Conservation (phyloP, 2,329 filamentous ascomycete genomes). For the Penicillium sumatraense region DNA sequence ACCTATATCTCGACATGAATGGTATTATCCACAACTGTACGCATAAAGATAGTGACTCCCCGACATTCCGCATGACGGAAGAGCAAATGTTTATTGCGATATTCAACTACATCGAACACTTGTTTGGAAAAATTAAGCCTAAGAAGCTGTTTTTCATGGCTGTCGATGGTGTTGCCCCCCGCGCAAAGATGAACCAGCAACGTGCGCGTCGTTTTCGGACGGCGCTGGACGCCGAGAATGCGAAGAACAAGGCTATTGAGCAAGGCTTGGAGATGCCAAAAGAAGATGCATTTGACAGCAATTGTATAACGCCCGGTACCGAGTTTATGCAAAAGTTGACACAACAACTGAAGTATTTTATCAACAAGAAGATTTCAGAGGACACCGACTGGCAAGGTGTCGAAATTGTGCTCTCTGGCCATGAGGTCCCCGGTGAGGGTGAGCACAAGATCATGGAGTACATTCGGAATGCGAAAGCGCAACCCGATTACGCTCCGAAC, state of each 20-base stretch:
- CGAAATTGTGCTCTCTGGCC: conserved; percentile 93
- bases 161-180: conserved; percentile 94
- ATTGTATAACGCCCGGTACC: conserved; percentile 95
- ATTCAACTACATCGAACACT: conserved; percentile 99
- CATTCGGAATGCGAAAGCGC: conserved; percentile 94
- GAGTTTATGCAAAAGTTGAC: conserved; percentile 98
- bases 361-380: conserved; percentile 98
- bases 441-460: conserved; percentile 99
- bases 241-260: conserved; percentile 86
- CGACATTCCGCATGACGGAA: conserved; percentile 89
- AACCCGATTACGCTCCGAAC: conserved; percentile 89
- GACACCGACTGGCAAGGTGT: conserved; percentile 97
- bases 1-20: conserved; percentile 90
- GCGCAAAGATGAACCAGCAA: conserved; percentile 99
- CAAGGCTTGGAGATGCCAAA: conserved; percentile 93
- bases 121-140: conserved; percentile 98
- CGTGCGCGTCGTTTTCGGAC: conserved; percentile 93
- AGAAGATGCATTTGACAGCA: conserved; percentile 96
- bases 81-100: conserved; percentile 99
- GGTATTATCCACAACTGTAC: conserved; percentile 99
- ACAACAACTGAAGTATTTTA: conserved; percentile 93
- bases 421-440: conserved; percentile 96
- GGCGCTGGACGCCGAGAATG: conserved; percentile 85
- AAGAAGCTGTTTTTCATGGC: conserved; percentile 99
- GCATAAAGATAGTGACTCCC: conserved; percentile 91